These are phyloP conservation scores for Fomitopsis serialis DNA, from an alignment of 768 basidiomycete species.

Conservation along the genomic window DNA sequence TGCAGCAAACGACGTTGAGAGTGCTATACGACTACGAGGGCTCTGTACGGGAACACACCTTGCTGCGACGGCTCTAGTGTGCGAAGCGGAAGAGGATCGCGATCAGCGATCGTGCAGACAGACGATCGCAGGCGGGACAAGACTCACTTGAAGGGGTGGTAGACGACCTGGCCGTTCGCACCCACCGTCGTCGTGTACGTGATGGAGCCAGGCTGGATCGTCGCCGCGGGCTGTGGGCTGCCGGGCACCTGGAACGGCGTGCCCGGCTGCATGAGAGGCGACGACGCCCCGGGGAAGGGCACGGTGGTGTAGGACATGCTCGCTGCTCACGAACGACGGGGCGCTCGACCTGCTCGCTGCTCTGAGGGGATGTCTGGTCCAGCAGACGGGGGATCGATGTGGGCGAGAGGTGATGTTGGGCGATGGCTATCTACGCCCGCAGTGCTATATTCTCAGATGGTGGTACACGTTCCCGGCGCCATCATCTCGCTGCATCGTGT, in stretches of 20 bases:
- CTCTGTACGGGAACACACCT: constrained; percentile 37
- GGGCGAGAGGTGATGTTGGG: background rate
- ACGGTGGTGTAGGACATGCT: constrained; percentile 4
- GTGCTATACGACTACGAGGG: background rate
- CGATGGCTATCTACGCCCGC: constrained; percentile 5
- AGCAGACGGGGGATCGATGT: constrained; percentile 1
- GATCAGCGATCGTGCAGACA: constrained; percentile 3
- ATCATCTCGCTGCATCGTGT: constrained; percentile 15
- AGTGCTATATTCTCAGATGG: constrained; percentile 12
- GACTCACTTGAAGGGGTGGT: constrained; percentile 72
- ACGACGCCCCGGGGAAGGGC: constrained; percentile 10
- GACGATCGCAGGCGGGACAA: constrained; percentile 4
- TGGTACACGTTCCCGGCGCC: constrained; percentile 6
- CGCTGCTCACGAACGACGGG: background rate
- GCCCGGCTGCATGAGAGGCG: constrained; percentile 12
- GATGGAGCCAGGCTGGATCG: constrained; percentile 59
- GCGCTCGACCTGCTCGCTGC: background rate
- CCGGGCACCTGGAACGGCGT: constrained; percentile 10
- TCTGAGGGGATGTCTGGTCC: background rate
- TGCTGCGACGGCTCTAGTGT: constrained; percentile 63
- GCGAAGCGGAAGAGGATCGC: constrained; percentile 10
- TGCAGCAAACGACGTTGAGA: constrained; percentile 20
- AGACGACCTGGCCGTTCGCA: constrained; percentile 56
- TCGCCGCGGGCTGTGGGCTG: constrained; percentile 16
- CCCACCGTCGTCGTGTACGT: constrained; percentile 66